These are phyloP conservation scores for Claviceps monticola DNA, from an alignment of 2,329 filamentous ascomycete genomes.

Conservation along the genomic window DNA sequence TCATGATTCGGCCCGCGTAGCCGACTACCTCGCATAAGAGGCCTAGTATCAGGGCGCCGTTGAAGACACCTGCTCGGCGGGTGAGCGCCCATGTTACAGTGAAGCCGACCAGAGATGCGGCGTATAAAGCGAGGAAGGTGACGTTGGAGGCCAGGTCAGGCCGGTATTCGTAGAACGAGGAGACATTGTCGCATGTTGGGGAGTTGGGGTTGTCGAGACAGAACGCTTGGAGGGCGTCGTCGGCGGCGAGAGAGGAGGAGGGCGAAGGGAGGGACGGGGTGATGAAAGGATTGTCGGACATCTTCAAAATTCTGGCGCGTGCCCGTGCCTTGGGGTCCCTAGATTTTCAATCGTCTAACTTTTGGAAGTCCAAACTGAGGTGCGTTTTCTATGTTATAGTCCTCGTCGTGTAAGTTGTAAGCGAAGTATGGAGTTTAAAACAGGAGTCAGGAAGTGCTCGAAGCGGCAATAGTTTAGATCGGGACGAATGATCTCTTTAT, in stretches of 20 bases:
- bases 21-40: constrained; percentile 42
- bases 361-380: background rate
- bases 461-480: background rate
- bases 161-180: constrained; percentile 34
- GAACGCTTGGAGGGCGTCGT: constrained; percentile 5
- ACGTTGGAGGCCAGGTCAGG: constrained; percentile 37
- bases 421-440: background rate
- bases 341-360: too few species aligned
- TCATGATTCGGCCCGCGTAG: constrained; percentile 43
- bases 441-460: background rate
- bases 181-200: constrained; percentile 18
- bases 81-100: constrained; percentile 27
- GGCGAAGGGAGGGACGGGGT: background rate
- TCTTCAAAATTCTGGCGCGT: background rate
- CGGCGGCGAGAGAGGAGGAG: background rate
- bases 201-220: constrained; percentile 17
- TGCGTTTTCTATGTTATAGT: background rate
- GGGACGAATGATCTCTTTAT: background rate
- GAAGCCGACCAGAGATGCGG: constrained; percentile 26
- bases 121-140: constrained; percentile 36
- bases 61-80: constrained; percentile 35
- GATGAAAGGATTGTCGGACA: background rate
- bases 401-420: background rate
- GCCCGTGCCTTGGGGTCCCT: too few species aligned
- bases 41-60: constrained; percentile 38